phyloP scores from a whole-genome alignment of 345 rosid genomes.

The Gossypium thurberi region DNA sequence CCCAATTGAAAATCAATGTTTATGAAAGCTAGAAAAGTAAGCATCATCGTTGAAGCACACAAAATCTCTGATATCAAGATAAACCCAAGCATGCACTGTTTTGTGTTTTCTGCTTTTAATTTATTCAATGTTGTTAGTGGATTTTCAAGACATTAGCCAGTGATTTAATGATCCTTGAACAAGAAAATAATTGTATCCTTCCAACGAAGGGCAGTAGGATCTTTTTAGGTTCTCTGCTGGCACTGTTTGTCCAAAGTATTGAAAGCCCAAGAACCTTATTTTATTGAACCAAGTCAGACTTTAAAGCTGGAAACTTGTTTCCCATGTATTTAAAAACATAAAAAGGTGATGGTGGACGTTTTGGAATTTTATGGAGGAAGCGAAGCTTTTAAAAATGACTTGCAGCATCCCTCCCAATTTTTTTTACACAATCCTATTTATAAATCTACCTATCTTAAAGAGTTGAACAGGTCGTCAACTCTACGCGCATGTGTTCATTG shows the following conservation, averaged over 20 bases:
- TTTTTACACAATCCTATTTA: not conserved
- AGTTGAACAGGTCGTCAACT: not conserved
- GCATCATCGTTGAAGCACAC: not conserved
- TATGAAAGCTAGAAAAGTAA: constrained; percentile 14
- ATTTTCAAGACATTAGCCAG: no score
- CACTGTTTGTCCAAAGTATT: not conserved
- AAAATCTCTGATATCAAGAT: constrained; percentile 13
- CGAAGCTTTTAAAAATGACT: constrained; percentile 7
- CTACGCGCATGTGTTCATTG: not conserved
- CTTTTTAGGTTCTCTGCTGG: not conserved
- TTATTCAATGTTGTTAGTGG: no score
- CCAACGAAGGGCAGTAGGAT: not conserved
- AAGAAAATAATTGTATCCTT: not conserved
- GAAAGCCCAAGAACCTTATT: constrained; percentile 7
- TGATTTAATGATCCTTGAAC: not conserved
- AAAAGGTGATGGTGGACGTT: constrained; percentile 17
- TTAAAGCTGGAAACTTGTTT: constrained; percentile 18
- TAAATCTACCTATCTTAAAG: not conserved
- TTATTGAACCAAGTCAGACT: constrained; percentile 29
- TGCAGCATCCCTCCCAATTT: not conserved
- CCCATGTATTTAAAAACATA: not conserved
- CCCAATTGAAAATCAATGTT: constrained; percentile 13
- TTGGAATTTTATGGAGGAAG: constrained; percentile 35
- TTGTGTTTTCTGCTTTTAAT: not conserved
- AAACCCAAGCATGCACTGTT: constrained; percentile 7